Evolutionary conservation across 805 yeast species (phyloP).

Genomic region (Yarrowia osloensis): DNA sequence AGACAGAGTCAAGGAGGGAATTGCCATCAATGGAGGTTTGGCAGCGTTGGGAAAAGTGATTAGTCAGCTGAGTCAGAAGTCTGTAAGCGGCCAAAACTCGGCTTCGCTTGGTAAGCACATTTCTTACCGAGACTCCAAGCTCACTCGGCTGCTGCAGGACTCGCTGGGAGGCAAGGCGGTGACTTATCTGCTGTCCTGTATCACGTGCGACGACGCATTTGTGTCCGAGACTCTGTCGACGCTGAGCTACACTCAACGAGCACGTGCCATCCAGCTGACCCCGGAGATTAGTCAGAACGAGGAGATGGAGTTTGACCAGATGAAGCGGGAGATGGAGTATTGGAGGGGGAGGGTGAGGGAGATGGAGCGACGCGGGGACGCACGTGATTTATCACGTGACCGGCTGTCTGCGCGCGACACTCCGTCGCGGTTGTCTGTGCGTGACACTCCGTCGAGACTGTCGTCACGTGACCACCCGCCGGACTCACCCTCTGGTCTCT

Average conservation of each 20-base stretch:
- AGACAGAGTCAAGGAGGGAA: slow-evolving; percentile 60
- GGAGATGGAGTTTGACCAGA: slow-evolving; percentile 32
- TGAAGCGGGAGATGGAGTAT: slow-evolving; percentile 34
- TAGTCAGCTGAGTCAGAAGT: slow-evolving; percentile 43
- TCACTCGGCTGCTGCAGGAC: slow-evolving; percentile 76
- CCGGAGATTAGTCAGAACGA: slow-evolving; percentile 36
- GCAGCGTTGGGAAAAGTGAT: slow-evolving; percentile 66
- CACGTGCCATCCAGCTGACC: slow-evolving; percentile 36
- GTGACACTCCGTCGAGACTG: background rate
- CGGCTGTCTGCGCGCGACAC: background rate
- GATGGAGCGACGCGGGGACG: background rate
- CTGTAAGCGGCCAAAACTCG: background rate
- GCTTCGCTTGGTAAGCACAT: slow-evolving; percentile 35
- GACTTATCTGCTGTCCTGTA: slow-evolving; percentile 85
- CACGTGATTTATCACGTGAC: background rate
- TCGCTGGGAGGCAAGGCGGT: slow-evolving; percentile 86
- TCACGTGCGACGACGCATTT: slow-evolving; percentile 44
- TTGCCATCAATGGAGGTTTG: slow-evolving; percentile 64
- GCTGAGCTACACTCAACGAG: slow-evolving; percentile 37
- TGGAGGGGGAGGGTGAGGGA: slow-evolving; percentile 30
- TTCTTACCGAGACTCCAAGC: slow-evolving; percentile 64
- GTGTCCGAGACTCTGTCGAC: slow-evolving; percentile 37
- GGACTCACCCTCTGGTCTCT: too few relatives aligned
- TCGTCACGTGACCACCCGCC: background rate
- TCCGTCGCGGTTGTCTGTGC: background rate